Conservation (phyloP, 306 rosid species). For the Styphnolobium japonicum region DNA sequence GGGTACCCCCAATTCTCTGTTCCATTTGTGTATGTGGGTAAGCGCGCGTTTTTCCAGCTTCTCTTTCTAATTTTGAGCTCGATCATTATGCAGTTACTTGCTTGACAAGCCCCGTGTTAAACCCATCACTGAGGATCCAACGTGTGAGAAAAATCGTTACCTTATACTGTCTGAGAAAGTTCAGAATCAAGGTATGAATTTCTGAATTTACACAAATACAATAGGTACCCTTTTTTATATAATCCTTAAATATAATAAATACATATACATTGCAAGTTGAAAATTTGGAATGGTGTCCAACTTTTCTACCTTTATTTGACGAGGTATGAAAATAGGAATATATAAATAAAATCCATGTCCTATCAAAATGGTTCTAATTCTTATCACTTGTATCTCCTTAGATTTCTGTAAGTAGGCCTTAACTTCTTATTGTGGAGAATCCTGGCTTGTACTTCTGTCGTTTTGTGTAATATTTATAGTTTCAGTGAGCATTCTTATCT, state of each 20-base stretch:
- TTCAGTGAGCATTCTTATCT: not conserved
- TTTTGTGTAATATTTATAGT: not conserved
- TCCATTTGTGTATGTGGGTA: not conserved
- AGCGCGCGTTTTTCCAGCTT: not conserved
- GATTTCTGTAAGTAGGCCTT: not conserved
- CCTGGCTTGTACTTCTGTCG: not conserved
- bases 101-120: constrained; percentile 83
- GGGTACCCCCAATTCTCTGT: constrained; percentile 47
- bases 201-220: not conserved
- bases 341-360: not conserved
- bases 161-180: constrained; percentile 68
- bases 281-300: not conserved
- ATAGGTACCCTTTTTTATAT: too few species aligned
- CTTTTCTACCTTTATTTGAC: too few species aligned
- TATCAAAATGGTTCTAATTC: not conserved
- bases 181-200: constrained; percentile 55
- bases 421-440: not conserved
- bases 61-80: not conserved
- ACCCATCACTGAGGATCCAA: constrained; percentile 80
- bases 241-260: too few species aligned
- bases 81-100: constrained; percentile 51
- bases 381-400: not conserved
- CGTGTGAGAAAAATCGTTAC: constrained; percentile 63
- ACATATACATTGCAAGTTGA: too few species aligned
- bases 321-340: too few species aligned